Evolutionary conservation across 2,329 filamentous ascomycete species (phyloP), one percentile per base, ranked within the genome.

Genomic region (Taxawa tesnikishii): DNA sequence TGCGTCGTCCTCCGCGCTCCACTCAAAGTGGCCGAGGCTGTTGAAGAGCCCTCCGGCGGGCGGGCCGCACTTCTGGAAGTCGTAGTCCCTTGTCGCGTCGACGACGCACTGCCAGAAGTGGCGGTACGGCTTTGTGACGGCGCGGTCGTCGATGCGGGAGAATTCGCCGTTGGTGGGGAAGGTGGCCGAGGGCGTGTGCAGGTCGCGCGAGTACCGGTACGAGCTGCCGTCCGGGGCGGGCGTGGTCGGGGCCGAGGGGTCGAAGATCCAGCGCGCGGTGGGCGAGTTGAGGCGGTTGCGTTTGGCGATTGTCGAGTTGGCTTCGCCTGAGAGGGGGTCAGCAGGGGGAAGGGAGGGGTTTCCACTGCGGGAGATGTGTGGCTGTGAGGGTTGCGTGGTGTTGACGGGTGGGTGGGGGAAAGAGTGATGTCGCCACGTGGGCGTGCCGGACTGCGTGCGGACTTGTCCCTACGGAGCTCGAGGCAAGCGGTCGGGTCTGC

Each of bases 121-220:
- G 14, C 54, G 48, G 38, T 63, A 61, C 2, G 45, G 40, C 15
- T 53, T 51, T 1, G 56, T 56, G 10, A 60, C 44, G 25, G 59
- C 51, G 5, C 62, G 53, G 34, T 65, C 62, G 32, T 66, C 62
- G 12, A 65, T 51, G 14, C 61, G 53, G 0, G 58, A 56, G 41
- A 65, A 64, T 33, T 64, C 61, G 16, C 19, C 19, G 19, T 23
- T 23, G 19, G 19, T 8, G 19, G 19, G 19, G 19, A 23, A 23
- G 19, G 19, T 23, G 2, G 2, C 53, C 50, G 3, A 59, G 58
- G 17, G 54, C 49, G 25, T 60, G 53, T 15, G n/a, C n/a, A n/a
- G n/a, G n/a, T n/a, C n/a, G n/a, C n/a, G n/a, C n/a, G n/a, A n/a
- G n/a, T n/a, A n/a, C n/a, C n/a, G 58, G 45, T 6, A 55, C 29